These are phyloP conservation scores for Hygrocybe coccinea DNA, from an alignment of 768 basidiomycete species.

Conservation along the genomic window DNA sequence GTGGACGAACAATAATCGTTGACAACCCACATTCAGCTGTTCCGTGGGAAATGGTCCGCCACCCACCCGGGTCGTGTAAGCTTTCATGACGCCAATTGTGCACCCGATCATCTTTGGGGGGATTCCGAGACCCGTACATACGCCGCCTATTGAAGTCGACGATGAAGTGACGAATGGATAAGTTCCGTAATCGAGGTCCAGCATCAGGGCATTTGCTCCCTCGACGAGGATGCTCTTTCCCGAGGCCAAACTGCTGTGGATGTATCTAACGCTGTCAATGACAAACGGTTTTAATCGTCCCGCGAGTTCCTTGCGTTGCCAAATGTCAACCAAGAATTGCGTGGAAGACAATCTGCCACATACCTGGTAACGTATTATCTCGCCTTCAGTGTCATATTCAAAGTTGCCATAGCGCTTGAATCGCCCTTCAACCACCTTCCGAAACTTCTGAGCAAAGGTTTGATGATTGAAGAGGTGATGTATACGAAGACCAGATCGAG, in stretches of 20 bases:
- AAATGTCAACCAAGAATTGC: neutral
- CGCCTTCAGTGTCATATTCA: slow-evolving; percentile 97
- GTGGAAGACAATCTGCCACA: neutral
- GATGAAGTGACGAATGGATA: slow-evolving; percentile 98
- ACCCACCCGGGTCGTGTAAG: slow-evolving; percentile 98
- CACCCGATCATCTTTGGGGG: slow-evolving; percentile 86
- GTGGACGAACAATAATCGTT: neutral
- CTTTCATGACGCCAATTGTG: slow-evolving; percentile 91
- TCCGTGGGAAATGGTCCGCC: slow-evolving; percentile 98
- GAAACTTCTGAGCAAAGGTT: slow-evolving; percentile 85
- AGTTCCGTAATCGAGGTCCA: slow-evolving; percentile 96
- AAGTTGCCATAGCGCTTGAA: slow-evolving; percentile 98
- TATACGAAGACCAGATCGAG: slow-evolving; percentile 89
- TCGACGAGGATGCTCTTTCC: slow-evolving; percentile 87
- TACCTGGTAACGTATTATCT: slow-evolving; percentile 90
- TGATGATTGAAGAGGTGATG: slow-evolving; percentile 92
- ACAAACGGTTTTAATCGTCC: slow-evolving; percentile 83
- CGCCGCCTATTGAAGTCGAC: slow-evolving; percentile 88
- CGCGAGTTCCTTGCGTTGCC: slow-evolving; percentile 59
- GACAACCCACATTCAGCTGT: slow-evolving; percentile 69
- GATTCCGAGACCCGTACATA: slow-evolving; percentile 95
- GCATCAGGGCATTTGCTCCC: slow-evolving; percentile 97
- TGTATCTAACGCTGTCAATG: slow-evolving; percentile 78
- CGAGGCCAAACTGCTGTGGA: slow-evolving; percentile 71
- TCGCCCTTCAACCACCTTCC: slow-evolving; percentile 91